Evolutionary conservation across 495 filamentous ascomycete species (phyloP).

Genomic region (Penicillium antarcticum): DNA sequence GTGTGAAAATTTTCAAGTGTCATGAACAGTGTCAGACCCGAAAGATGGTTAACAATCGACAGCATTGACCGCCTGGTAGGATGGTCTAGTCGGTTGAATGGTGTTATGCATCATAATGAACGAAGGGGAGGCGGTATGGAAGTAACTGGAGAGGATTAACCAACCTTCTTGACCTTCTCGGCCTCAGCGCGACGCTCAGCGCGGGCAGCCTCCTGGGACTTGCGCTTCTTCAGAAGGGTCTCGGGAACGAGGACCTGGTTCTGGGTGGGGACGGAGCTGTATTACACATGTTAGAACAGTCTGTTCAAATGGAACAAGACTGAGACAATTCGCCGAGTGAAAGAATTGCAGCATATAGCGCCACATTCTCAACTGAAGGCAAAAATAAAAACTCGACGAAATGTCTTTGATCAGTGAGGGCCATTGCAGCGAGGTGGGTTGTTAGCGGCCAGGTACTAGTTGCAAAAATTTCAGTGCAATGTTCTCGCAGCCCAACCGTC

Average conservation of each 20-base stretch:
- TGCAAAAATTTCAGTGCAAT: constrained; percentile 32
- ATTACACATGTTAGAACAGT: constrained; percentile 61
- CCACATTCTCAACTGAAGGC: constrained; percentile 81
- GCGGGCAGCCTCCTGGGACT: constrained; percentile 97
- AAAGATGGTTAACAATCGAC: constrained; percentile 99
- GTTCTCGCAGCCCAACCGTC: constrained; percentile 18
- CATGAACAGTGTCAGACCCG: constrained; percentile 78
- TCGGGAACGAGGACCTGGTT: constrained; percentile 94
- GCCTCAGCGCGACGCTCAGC: constrained; percentile 77
- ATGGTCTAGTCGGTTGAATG: constrained; percentile 82
- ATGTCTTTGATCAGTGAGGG: constrained; percentile 76
- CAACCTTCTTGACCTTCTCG: constrained; percentile 85
- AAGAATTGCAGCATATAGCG: constrained; percentile 82
- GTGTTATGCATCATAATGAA: constrained; percentile 70
- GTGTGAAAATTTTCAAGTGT: constrained; percentile 15
- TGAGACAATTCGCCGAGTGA: constrained; percentile 74
- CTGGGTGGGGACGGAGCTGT: constrained; percentile 79
- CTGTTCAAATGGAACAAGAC: constrained; percentile 61
- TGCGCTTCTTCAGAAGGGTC: constrained; percentile 99
- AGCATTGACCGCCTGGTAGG: constrained; percentile 69
- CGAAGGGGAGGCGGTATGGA: background rate
- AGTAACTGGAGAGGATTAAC: constrained; percentile 30
- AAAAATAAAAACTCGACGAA: constrained; percentile 67
- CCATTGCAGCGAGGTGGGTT: constrained; percentile 7
- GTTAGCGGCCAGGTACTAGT: constrained; percentile 16